Percentiles rank a stretch among this genome's conserved stretches.
phyloP scores from a whole-genome alignment of 2,329 filamentous ascomycete species.

The Colletotrichum sp. region DNA sequence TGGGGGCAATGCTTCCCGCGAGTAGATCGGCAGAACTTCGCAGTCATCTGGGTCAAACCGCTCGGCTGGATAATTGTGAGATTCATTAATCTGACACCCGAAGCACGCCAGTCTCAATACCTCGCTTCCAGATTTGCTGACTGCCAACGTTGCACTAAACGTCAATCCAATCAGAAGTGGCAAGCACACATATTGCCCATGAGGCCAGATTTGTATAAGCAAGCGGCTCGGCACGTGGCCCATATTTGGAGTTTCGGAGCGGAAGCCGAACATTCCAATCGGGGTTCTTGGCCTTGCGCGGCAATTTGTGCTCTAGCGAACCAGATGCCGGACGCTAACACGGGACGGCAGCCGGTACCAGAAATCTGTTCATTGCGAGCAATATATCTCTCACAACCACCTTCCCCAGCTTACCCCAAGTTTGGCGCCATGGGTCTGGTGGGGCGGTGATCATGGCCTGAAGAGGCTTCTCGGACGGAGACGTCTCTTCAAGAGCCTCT shows the following conservation, averaged over 20 bases:
- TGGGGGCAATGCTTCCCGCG: background rate
- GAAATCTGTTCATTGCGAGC: background rate
- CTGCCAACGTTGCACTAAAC: background rate
- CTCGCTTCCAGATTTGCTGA: background rate
- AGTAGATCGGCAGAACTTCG: background rate
- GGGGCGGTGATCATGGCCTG: background rate
- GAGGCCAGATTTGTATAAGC: background rate
- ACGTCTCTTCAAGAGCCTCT: background rate
- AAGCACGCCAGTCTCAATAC: background rate
- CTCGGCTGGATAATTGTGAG: background rate
- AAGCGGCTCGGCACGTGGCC: background rate
- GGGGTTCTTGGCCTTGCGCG: slow-evolving; percentile 4
- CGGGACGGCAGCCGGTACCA: background rate
- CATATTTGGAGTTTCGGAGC: background rate
- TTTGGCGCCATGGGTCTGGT: background rate
- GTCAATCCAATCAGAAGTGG: background rate
- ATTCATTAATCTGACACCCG: background rate
- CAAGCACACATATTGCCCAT: background rate
- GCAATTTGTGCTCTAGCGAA: background rate
- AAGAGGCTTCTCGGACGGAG: background rate
- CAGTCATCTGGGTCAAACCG: background rate
- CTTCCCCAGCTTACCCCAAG: background rate
- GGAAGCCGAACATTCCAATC: background rate
- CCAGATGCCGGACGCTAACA: background rate
- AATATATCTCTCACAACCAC: background rate